Percentiles rank a stretch among this genome's conserved stretches.
Evolutionary conservation across 441 rosid genomes (phyloP).

Genomic region (Hypseocharis bilobata): DNA sequence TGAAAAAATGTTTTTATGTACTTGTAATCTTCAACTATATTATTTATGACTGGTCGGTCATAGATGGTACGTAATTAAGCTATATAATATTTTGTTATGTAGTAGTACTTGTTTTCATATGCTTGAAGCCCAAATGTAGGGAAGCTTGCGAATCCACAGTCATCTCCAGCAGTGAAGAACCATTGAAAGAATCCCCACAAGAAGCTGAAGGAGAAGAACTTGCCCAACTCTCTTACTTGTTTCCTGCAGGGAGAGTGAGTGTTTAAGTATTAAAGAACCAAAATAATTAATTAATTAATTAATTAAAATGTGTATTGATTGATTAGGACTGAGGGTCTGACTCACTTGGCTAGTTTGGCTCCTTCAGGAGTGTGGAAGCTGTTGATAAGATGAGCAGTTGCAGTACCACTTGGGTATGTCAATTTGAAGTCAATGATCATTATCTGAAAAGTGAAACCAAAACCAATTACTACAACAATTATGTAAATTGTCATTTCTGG

Average conservation of each 20-base stretch:
- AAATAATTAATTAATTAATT: too few species aligned
- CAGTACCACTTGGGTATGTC: slow-evolving; percentile 92
- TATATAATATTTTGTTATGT: too few species aligned
- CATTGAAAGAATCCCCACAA: slow-evolving; percentile 20
- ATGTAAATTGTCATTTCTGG: too few species aligned
- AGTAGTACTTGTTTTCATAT: slow-evolving; percentile 13
- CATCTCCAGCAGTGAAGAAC: slow-evolving; percentile 15
- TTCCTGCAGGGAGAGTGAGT: too few species aligned
- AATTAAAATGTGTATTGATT: too few species aligned
- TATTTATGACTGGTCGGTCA: too few species aligned
- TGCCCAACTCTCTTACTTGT: slow-evolving; percentile 16
- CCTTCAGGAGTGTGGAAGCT: slow-evolving; percentile 90
- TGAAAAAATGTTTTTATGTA: too few species aligned
- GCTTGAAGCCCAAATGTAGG: slow-evolving; percentile 24
- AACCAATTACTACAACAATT: too few species aligned
- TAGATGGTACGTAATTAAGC: too few species aligned
- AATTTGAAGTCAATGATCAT: slow-evolving; percentile 83
- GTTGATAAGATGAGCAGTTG: slow-evolving; percentile 86
- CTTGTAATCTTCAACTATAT: too few species aligned
- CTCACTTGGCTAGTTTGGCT: slow-evolving; percentile 78
- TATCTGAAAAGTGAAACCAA: slow-evolving; percentile 33
- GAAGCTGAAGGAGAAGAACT: slow-evolving; percentile 19
- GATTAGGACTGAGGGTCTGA: too few species aligned
- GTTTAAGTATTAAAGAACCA: too few species aligned
- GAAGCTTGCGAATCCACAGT: slow-evolving; percentile 12